phyloP scores from a whole-genome alignment of 1,139 yeast genomes.

The Nakaseomyces sp. region DNA sequence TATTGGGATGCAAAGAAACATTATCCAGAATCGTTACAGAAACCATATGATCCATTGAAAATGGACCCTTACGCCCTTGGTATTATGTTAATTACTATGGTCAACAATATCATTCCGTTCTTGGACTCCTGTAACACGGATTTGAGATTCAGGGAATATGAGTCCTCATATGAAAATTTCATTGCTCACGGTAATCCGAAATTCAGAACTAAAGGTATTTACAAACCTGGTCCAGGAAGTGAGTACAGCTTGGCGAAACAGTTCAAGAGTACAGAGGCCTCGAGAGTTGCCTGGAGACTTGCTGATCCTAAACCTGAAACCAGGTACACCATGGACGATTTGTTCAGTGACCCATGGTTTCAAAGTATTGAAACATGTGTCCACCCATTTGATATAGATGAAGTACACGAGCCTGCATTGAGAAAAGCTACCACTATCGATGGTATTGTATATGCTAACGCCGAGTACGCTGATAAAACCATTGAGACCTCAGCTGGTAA shows the following conservation, averaged over 20 bases:
- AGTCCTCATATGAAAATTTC: conserved; percentile 44
- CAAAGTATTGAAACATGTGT: conserved; percentile 49
- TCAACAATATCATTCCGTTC: conserved; percentile 56
- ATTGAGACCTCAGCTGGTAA: neutral
- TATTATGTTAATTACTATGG: conserved; percentile 50
- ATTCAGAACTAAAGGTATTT: conserved; percentile 42
- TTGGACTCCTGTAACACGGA: conserved; percentile 43
- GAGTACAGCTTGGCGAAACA: conserved; percentile 59
- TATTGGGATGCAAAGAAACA: conserved; percentile 35
- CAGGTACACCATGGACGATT: conserved; percentile 46
- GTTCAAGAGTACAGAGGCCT: conserved; percentile 50
- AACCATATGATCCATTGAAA: conserved; percentile 54
- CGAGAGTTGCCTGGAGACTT: conserved; percentile 66
- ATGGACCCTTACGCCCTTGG: conserved; percentile 74
- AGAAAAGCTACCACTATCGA: conserved; percentile 14
- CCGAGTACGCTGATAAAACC: neutral
- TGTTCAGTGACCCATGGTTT: conserved; percentile 62
- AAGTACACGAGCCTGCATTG: conserved; percentile 21
- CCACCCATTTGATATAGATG: conserved; percentile 19
- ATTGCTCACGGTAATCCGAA: conserved; percentile 40
- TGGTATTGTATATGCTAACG: conserved; percentile 6
- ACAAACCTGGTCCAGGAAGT: conserved; percentile 51
- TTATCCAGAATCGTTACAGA: conserved; percentile 25
- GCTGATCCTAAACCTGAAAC: conserved; percentile 52
- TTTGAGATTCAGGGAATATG: conserved; percentile 49